Evolutionary conservation across 2,329 filamentous ascomycete genomes (phyloP), one percentile per base, ranked within the genome.

Genomic region (Fusarium tricinctum): DNA sequence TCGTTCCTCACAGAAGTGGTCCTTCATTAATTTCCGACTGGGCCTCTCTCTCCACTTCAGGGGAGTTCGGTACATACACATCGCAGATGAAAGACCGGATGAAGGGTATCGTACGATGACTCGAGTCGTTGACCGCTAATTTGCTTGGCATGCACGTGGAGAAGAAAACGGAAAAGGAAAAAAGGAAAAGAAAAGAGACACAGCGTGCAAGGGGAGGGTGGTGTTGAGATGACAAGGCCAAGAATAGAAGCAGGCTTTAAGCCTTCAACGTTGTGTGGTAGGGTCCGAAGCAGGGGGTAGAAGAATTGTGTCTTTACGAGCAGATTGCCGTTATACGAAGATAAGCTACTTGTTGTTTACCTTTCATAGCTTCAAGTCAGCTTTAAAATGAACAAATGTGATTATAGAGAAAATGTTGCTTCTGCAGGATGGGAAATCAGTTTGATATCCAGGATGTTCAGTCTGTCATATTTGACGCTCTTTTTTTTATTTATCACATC

Each of bases 11-110:
- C 15, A 39, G n/a, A 43, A 43, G 40, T 58, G 61, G 58, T 40
- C 65, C 70, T 63, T 69, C 56, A 48, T 32, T 56, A 72, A 73
- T 73, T 56, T 70, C 66, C 66, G 57, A 46, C 22, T 45, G 47
- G 42, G 33, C 23, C 35, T 30, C 28, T 30, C 35, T 61, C 42
- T 57, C 58, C 67, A 63, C 57, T 39, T 22, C 49, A 58, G 35
- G 35, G 35, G 20, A 22, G 39, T 53, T 50, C 28, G 38, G 39
- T 38, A n/a, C 32, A 35, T 51, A 23, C 23, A 42, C 20, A 35
- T 51, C 17, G 19, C 35, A 51, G 46, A 23, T 42, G 20, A 22
- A 19, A 51, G 44, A 14, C 44, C 26, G 26, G 38, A 19, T 38
- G 32, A 63, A n/a, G 15, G 15, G 33, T 38, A 28, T 69, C 66